phyloP scores from a whole-genome alignment of 2,329 filamentous ascomycete genomes.

The Arthrobotrys conoides region DNA sequence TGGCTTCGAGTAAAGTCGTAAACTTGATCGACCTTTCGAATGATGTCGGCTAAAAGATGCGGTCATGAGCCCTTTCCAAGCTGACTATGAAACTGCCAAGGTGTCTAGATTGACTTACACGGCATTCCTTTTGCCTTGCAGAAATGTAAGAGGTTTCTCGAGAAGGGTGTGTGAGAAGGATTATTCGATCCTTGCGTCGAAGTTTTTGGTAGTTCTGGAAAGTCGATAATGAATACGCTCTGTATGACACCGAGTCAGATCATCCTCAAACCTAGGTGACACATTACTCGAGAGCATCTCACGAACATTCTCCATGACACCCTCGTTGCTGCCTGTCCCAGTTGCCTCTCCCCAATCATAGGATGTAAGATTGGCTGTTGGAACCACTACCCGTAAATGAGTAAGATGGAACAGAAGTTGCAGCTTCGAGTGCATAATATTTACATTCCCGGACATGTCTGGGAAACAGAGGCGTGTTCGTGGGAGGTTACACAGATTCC shows the following conservation, averaged over 20 bases:
- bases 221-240: slow-evolving; percentile 91
- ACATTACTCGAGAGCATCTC: slow-evolving; percentile 49
- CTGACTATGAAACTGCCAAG: background rate
- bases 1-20: slow-evolving; percentile 86
- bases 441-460: slow-evolving; percentile 78
- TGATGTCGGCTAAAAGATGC: slow-evolving; percentile 67
- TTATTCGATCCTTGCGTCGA: slow-evolving; percentile 50
- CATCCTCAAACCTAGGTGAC: slow-evolving; percentile 29
- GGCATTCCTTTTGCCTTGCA: slow-evolving; percentile 62
- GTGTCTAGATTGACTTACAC: slow-evolving; percentile 17
- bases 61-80: background rate
- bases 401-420: slow-evolving; percentile 85
- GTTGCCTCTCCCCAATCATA: slow-evolving; percentile 88
- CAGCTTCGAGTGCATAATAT: slow-evolving; percentile 93
- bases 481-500: slow-evolving; percentile 68
- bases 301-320: slow-evolving; percentile 83
- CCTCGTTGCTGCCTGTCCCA: slow-evolving; percentile 67
- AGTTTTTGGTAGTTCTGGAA: slow-evolving; percentile 74
- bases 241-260: slow-evolving; percentile 65
- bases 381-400: slow-evolving; percentile 84
- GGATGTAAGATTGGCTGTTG: slow-evolving; percentile 85
- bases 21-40: slow-evolving; percentile 77
- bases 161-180: slow-evolving; percentile 62
- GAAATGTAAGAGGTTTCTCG: slow-evolving; percentile 63
- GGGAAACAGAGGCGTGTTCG: slow-evolving; percentile 83